Percentiles rank a stretch among this genome's conserved stretches.
Evolutionary conservation across 75 land plant species (phyloP).

Genomic region (Cunninghamia lanceolata): DNA sequence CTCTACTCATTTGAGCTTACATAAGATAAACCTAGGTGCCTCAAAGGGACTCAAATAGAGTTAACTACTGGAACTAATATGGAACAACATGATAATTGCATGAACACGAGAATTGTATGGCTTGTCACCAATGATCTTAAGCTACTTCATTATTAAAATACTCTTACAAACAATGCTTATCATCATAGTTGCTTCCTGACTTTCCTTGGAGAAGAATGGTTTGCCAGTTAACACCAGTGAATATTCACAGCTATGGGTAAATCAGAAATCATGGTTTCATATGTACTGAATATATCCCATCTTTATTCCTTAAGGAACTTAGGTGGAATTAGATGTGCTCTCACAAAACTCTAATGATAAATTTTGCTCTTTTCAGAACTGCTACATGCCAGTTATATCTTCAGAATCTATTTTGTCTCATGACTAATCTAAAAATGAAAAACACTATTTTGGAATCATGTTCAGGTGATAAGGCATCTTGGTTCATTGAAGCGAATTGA

Average conservation of each 20-base stretch:
- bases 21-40: not conserved
- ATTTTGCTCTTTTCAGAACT: not conserved
- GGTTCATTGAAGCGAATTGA: conserved; percentile 47
- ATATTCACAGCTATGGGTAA: not conserved
- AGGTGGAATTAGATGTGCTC: not conserved
- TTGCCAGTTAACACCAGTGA: not conserved
- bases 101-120: not conserved
- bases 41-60: not conserved
- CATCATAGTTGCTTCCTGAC: not conserved
- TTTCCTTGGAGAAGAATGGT: not conserved
- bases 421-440: not conserved
- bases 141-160: not conserved
- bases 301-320: not conserved
- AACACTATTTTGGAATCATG: not conserved
- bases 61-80: not conserved
- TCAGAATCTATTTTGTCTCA: not conserved
- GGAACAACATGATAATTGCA: not conserved
- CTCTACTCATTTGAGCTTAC: not conserved
- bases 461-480: conserved; percentile 41
- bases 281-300: not conserved
- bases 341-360: not conserved
- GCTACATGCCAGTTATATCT: not conserved
- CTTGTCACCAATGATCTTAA: not conserved
- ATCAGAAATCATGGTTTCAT: not conserved
- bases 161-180: not conserved